Percentiles rank a stretch among this genome's conserved stretches.
These are phyloP conservation scores for Ascochyta fabae DNA, from an alignment of 2,329 filamentous ascomycete species.

Conservation along the genomic window DNA sequence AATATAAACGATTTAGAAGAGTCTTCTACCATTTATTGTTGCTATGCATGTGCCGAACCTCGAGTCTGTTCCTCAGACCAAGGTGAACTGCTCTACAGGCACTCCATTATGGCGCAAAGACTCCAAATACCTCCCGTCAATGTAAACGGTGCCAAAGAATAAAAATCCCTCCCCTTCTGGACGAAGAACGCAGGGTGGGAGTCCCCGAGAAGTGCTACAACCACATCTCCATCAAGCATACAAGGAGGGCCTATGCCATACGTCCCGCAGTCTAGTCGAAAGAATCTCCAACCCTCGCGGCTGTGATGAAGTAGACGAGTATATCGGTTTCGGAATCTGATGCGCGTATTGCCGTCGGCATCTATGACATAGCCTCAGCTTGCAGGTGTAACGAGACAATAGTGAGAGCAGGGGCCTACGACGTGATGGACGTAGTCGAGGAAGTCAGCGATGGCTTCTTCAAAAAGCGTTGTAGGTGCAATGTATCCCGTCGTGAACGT, in stretches of 20 bases:
- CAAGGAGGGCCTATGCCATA: background rate
- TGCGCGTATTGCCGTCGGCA: background rate
- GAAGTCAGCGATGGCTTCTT: background rate
- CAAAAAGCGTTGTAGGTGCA: background rate
- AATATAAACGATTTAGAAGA: background rate
- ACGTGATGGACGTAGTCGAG: background rate
- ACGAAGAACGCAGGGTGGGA: background rate
- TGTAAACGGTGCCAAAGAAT: background rate
- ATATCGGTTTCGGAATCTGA: background rate
- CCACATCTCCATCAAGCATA: background rate
- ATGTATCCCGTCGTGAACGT: background rate
- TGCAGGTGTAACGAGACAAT: background rate
- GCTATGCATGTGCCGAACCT: no score
- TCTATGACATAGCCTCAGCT: background rate
- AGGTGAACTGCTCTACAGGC: background rate
- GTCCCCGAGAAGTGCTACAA: background rate
- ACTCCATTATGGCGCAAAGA: background rate
- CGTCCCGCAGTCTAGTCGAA: background rate
- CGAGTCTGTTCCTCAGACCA: background rate
- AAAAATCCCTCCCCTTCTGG: background rate
- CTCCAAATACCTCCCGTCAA: background rate
- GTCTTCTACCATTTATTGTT: background rate
- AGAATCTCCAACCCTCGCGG: background rate
- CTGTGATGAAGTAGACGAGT: background rate
- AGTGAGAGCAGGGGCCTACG: background rate